Conservation (phyloP, 2,329 filamentous ascomycete species). For the Blumeriella jaapii region DNA sequence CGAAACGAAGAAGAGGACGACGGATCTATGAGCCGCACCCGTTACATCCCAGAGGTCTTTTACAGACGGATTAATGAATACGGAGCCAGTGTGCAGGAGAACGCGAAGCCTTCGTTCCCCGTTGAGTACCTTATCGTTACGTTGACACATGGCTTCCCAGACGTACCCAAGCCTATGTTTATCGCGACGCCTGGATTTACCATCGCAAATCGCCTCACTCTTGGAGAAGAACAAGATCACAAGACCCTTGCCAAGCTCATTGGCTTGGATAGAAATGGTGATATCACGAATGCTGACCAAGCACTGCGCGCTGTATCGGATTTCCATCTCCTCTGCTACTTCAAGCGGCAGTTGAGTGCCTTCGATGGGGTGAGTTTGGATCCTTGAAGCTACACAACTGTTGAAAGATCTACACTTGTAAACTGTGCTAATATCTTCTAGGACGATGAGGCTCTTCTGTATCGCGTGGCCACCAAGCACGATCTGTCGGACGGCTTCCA, state of each 20-base stretch:
- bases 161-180: slow-evolving; percentile 66
- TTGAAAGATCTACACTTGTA: no score
- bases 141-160: slow-evolving; percentile 91
- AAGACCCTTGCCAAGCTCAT: slow-evolving; percentile 51
- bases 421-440: slow-evolving; percentile 30
- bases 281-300: slow-evolving; percentile 46
- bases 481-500: slow-evolving; percentile 73
- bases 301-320: slow-evolving; percentile 67
- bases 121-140: slow-evolving; percentile 95
- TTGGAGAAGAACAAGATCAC: slow-evolving; percentile 78
- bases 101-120: slow-evolving; percentile 90
- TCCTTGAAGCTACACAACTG: neutral
- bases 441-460: slow-evolving; percentile 83
- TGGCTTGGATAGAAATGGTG: slow-evolving; percentile 47
- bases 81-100: slow-evolving; percentile 90
- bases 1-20: slow-evolving; percentile 84
- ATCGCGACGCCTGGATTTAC: slow-evolving; percentile 58
- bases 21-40: slow-evolving; percentile 51
- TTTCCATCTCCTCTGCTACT: slow-evolving; percentile 86
- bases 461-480: slow-evolving; percentile 70
- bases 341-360: slow-evolving; percentile 62
- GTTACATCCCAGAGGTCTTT: slow-evolving; percentile 96
- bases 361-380: slow-evolving; percentile 61
- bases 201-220: slow-evolving; percentile 79
- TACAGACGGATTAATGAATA: slow-evolving; percentile 95